Percentiles rank a stretch among this genome's conserved stretches.
Conservation (phyloP, 805 yeast species). For the Teunomyces lycoperdinae region DNA sequence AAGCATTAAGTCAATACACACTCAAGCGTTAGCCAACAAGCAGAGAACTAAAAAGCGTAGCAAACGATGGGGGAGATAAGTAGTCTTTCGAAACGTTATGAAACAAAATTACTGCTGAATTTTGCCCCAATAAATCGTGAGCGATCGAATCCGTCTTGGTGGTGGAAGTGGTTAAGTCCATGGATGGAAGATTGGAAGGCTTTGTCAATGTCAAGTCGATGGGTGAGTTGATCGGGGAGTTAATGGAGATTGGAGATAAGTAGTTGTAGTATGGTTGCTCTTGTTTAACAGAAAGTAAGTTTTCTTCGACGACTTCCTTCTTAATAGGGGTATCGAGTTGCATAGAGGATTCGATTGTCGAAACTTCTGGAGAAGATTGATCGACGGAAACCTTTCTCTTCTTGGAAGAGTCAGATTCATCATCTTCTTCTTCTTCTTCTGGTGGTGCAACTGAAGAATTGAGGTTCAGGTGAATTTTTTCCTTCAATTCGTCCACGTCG, state of each 20-base stretch:
- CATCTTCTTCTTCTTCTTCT: constrained; percentile 13
- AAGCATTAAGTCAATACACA: not conserved
- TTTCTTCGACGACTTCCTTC: constrained; percentile 3
- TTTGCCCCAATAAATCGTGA: constrained; percentile 40
- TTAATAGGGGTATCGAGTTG: constrained; percentile 4
- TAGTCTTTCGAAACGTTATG: not conserved
- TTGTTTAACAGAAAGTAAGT: not conserved
- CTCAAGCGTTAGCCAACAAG: constrained; percentile 18
- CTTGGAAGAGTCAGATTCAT: constrained; percentile 4
- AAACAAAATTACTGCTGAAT: constrained; percentile 46
- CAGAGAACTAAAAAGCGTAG: constrained; percentile 24
- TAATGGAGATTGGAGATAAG: constrained; percentile 43
- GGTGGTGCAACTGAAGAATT: constrained; percentile 9
- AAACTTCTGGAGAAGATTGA: not conserved
- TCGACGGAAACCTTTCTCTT: constrained; percentile 3
- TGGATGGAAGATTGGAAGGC: not conserved
- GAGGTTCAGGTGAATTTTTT: constrained; percentile 25
- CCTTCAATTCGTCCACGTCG: constrained; percentile 23
- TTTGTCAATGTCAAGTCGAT: constrained; percentile 32
- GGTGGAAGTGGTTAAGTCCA: not conserved
- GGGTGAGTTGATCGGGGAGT: constrained; percentile 39
- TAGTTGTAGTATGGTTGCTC: constrained; percentile 27
- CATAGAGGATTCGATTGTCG: not conserved
- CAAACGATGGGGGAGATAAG: not conserved
- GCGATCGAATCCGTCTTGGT: not conserved